A percentile compares a stretch with the other conserved stretches of the same genome.
phyloP scores from a whole-genome alignment of 768 basidiomycete species.

The Goffeauzyma gilvescens region DNA sequence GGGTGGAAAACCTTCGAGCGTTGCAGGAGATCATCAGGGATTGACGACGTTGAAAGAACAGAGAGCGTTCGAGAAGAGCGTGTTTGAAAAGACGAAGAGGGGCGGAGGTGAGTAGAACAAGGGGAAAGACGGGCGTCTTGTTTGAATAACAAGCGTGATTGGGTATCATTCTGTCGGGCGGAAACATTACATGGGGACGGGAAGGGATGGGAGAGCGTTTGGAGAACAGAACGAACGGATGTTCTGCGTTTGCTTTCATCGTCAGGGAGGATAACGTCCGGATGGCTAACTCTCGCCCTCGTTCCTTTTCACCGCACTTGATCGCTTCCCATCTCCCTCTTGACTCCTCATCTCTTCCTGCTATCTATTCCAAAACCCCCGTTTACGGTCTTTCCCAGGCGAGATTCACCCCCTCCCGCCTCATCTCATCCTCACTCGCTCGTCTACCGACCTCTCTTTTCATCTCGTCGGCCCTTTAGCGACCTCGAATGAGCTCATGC shows the following conservation, averaged over 20 bases:
- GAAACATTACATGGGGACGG: too few relatives aligned
- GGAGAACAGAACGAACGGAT: too few relatives aligned
- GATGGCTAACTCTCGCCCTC: too few relatives aligned
- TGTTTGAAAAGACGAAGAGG: constrained; percentile 91
- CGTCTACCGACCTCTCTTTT: constrained; percentile 85
- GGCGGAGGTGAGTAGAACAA: constrained; percentile 47
- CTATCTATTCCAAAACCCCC: neutral
- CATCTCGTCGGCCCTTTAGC: constrained; percentile 68
- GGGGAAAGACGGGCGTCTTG: neutral
- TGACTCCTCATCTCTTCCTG: neutral
- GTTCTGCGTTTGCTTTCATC: too few relatives aligned
- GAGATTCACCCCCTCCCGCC: constrained; percentile 82
- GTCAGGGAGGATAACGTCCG: too few relatives aligned
- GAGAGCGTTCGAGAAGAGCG: constrained; percentile 79
- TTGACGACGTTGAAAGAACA: constrained; percentile 62
- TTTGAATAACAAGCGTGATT: too few relatives aligned
- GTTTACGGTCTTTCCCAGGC: too few relatives aligned
- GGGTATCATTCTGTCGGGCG: too few relatives aligned
- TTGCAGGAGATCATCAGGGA: constrained; percentile 6
- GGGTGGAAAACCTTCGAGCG: constrained; percentile 21
- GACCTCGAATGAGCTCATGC: constrained; percentile 88
- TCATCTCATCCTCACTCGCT: constrained; percentile 79
- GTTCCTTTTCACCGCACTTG: neutral
- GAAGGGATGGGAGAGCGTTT: too few relatives aligned
- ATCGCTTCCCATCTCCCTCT: neutral